Evolutionary conservation across 768 basidiomycete species (phyloP).

Genomic region (Lactarius pseudohatsudake): DNA sequence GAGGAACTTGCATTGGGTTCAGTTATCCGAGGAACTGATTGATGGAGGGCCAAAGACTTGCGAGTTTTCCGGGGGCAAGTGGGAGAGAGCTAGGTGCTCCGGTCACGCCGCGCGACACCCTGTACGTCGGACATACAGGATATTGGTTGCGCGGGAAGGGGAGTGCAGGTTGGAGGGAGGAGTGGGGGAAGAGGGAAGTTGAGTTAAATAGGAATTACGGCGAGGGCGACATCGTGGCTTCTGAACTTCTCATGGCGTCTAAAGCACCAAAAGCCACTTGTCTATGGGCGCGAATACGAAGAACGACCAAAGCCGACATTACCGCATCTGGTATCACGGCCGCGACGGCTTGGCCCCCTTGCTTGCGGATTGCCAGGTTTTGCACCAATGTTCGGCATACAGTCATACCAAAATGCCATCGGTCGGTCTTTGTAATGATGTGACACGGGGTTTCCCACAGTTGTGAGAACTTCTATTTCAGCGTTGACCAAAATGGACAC

Average conservation of each 20-base stretch:
- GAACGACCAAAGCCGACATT: too few relatives aligned
- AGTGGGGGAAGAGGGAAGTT: not conserved
- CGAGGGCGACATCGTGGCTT: not conserved
- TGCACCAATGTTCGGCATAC: too few relatives aligned
- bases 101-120: not conserved
- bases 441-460: too few relatives aligned
- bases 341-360: too few relatives aligned
- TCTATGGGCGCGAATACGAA: not conserved
- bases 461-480: too few relatives aligned
- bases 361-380: too few relatives aligned
- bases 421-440: too few relatives aligned
- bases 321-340: too few relatives aligned
- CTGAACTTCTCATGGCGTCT: not conserved
- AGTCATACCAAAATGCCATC: too few relatives aligned
- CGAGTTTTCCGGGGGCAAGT: not conserved
- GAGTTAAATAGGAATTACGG: too few relatives aligned
- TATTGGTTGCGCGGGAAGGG: not conserved
- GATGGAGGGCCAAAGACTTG: not conserved
- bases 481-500: too few relatives aligned
- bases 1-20: not conserved
- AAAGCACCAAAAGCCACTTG: not conserved
- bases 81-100: slow-evolving; percentile 15
- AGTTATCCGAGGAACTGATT: too few relatives aligned
- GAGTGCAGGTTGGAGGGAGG: not conserved
- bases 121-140: slow-evolving; percentile 7